Evolutionary conservation across 192 early-diverging fungal species (phyloP), one percentile per base, ranked within the genome.

Genomic region (Mortierella claussenii): DNA sequence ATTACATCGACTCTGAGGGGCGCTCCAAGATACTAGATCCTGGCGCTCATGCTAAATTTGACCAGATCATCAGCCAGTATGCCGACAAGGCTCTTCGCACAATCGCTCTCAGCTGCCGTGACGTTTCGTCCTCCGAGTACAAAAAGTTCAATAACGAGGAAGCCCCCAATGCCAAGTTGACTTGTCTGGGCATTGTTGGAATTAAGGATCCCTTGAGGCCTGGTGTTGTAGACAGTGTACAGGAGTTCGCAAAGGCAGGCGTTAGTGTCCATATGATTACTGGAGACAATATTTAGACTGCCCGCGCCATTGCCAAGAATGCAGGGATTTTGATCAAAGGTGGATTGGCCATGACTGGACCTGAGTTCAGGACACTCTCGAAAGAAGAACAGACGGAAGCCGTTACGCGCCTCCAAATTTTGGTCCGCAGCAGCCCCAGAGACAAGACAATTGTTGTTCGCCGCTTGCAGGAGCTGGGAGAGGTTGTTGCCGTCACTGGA

Each of bases 181-280:
- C 88, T 17, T 85, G 86, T 56, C 62, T 94, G 21, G 92, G 89
- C 40, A 79, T 97, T 13, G 85, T 95, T 37, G 95, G 94, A 46
- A 96, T 97, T 65, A 82, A 91, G 78, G 96, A 97, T 81, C 95
- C 93, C 31, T 85, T 96, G 18, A 85, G 95, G 32, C 87, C 89
- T 1, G 91, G 87, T 45, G 94, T 94, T 5, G 79, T 85, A 28
- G 85, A 91, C 74, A 89, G 93, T 43, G 93, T 97, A 8, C 79
- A 81, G 13, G 75, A 79, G 32, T 97, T 95, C 74, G 84, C 89
- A 58, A 83, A 82, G 61, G 94, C 94, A 37, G 94, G 95, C 52
- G 92, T 97, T 21, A 83, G 86, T 65, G 93, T 97, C 40, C 87
- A 93, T 30, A 97, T 97, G 94, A 94, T 95, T 55, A 92, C 88